Evolutionary conservation across 805 yeast genomes (phyloP).

Genomic region (Tetrapisispora phaffii): DNA sequence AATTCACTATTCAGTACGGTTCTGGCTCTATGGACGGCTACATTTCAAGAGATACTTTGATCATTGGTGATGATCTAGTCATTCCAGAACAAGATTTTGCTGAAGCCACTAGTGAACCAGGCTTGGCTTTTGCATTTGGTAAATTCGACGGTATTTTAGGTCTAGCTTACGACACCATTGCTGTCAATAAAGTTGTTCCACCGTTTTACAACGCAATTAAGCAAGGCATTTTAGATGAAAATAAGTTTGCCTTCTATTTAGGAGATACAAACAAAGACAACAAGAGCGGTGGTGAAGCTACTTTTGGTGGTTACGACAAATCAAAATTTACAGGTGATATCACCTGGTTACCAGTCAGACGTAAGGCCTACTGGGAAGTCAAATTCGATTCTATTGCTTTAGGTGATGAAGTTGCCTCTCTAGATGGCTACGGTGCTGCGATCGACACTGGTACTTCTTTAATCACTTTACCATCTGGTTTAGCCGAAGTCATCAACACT

Average conservation of each 20-base stretch:
- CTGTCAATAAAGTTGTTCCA: conserved; percentile 84
- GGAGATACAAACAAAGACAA: conserved; percentile 66
- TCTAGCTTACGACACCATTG: conserved; percentile 82
- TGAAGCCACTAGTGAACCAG: conserved; percentile 96
- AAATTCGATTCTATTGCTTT: conserved; percentile 80
- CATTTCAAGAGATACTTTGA: conserved; percentile 75
- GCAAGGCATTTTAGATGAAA: conserved; percentile 71
- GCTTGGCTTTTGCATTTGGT: conserved; percentile 95
- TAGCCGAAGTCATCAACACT: conserved; percentile 90
- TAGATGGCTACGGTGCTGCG: conserved; percentile 85
- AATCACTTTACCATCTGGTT: conserved; percentile 86
- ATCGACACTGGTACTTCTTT: conserved; percentile 98
- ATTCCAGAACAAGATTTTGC: conserved; percentile 91
- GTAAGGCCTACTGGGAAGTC: conserved; percentile 99
- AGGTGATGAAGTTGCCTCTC: conserved; percentile 84
- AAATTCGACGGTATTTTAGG: conserved; percentile 97
- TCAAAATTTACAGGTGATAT: conserved; percentile 70
- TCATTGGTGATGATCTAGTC: conserved; percentile 57
- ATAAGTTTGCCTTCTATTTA: conserved; percentile 81
- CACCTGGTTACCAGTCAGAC: conserved; percentile 94
- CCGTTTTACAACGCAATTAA: conserved; percentile 86
- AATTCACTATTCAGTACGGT: conserved; percentile 81
- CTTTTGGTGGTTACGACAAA: conserved; percentile 89
- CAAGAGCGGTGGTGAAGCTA: conserved; percentile 79
- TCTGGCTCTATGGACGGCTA: conserved; percentile 89